A percentile compares a stretch with the other conserved stretches of the same genome.
Conservation (phyloP, 768 basidiomycete species). For the Leccinum sublutescens region DNA sequence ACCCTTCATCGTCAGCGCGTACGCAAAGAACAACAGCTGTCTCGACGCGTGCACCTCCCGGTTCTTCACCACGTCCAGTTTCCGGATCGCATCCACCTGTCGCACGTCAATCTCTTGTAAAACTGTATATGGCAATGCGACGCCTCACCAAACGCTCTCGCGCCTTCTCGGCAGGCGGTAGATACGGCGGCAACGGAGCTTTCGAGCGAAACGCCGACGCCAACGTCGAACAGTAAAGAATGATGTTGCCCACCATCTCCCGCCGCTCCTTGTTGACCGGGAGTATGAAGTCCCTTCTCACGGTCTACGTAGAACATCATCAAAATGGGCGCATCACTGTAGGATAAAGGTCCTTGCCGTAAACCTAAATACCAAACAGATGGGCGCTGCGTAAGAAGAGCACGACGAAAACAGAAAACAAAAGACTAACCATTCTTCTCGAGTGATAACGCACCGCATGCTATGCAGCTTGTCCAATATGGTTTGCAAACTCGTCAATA, state of each 20-base stretch:
- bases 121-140: background rate
- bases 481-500: conserved; percentile 78
- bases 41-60: conserved; percentile 78
- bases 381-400: conserved; percentile 7
- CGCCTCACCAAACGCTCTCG: conserved; percentile 68
- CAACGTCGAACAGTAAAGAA: conserved; percentile 82
- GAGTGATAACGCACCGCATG: conserved; percentile 95
- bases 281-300: conserved; percentile 82
- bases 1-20: conserved; percentile 91
- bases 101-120: background rate
- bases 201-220: conserved; percentile 81
- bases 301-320: conserved; percentile 46
- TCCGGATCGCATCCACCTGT: conserved; percentile 79
- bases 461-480: conserved; percentile 90
- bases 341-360: conserved; percentile 46
- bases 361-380: conserved; percentile 49
- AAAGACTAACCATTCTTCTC: conserved; percentile 80
- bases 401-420: conserved; percentile 3
- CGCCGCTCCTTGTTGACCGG: conserved; percentile 87
- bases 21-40: conserved; percentile 91
- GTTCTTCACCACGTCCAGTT: conserved; percentile 84
- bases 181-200: conserved; percentile 92
- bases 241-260: conserved; percentile 94
- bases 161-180: conserved; percentile 89
- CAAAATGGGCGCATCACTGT: background rate